Percentiles rank a stretch among this genome's conserved stretches.
These are phyloP conservation scores for Amanita thiersii DNA, from an alignment of 768 basidiomycete genomes.

Conservation along the genomic window DNA sequence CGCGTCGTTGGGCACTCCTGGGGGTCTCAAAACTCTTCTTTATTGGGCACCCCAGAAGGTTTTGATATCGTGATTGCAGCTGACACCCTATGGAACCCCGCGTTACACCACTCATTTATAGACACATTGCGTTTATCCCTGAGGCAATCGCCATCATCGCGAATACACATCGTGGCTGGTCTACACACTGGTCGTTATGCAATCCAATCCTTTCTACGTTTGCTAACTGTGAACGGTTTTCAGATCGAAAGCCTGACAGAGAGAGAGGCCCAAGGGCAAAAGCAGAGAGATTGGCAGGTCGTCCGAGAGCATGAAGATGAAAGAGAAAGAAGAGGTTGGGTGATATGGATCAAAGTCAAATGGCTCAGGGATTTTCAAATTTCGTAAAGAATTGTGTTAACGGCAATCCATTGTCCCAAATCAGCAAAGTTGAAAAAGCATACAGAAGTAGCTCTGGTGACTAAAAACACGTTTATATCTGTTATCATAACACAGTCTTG, in stretches of 20 bases:
- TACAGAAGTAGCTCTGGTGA: no score
- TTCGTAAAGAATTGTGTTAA: no score
- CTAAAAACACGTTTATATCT: no score
- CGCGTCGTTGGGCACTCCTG: slow-evolving; percentile 53
- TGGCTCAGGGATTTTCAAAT: no score
- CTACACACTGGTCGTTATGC: slow-evolving; percentile 74
- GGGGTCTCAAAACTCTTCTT: slow-evolving; percentile 42
- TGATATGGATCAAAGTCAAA: slow-evolving; percentile 56
- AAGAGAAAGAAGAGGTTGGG: slow-evolving; percentile 59
- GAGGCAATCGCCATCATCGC: slow-evolving; percentile 30
- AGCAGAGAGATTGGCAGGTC: slow-evolving; percentile 43
- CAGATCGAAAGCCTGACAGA: slow-evolving; percentile 38
- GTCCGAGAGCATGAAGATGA: slow-evolving; percentile 52
- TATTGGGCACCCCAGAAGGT: slow-evolving; percentile 18
- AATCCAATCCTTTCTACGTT: slow-evolving; percentile 49
- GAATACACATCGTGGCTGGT: slow-evolving; percentile 62
- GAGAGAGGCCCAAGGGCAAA: slow-evolving; percentile 32
- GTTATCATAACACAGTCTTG: no score
- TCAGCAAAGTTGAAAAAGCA: no score
- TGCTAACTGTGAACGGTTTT: slow-evolving; percentile 31
- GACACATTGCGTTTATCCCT: slow-evolving; percentile 43
- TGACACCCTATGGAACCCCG: slow-evolving; percentile 74
- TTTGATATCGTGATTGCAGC: slow-evolving; percentile 68
- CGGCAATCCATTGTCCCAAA: no score
- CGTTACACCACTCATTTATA: slow-evolving; percentile 46